Percentiles rank a stretch among this genome's conserved stretches.
Evolutionary conservation across 2,329 filamentous ascomycete species (phyloP).

Genomic region (Clarireedia homoeocarpa): DNA sequence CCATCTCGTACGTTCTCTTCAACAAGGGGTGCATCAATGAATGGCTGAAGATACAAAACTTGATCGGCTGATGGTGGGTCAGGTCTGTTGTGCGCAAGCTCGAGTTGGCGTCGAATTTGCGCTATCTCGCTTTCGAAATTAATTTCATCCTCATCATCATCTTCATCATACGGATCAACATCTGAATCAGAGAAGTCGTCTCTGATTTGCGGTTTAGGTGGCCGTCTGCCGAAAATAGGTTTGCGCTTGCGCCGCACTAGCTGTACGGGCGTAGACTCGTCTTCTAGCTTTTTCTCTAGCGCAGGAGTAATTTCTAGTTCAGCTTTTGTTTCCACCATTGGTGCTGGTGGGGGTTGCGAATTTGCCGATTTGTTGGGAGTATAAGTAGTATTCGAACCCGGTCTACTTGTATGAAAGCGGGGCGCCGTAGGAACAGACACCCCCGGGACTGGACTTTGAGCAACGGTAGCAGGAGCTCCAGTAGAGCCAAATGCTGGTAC

Average conservation of each 20-base stretch:
- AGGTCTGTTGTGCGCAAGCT: conserved; percentile 14
- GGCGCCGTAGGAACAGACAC: conserved; percentile 25
- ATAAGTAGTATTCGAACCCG: neutral
- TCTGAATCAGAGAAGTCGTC: conserved; percentile 21
- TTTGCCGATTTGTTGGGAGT: neutral
- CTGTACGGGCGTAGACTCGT: neutral
- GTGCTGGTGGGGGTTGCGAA: neutral
- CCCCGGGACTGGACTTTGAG: conserved; percentile 18
- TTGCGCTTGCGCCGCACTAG: conserved; percentile 10
- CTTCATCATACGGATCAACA: conserved; percentile 27
- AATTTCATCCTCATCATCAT: conserved; percentile 20
- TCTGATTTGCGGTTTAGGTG: conserved; percentile 9
- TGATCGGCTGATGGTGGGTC: conserved; percentile 14
- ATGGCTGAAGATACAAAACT: conserved; percentile 15
- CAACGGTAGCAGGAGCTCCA: neutral
- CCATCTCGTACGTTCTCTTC: neutral
- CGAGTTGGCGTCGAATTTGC: conserved; percentile 20
- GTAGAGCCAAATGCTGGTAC: conserved; percentile 46
- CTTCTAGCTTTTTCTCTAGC: neutral
- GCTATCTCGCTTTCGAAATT: conserved; percentile 29
- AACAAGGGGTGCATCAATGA: conserved; percentile 10
- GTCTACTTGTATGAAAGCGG: conserved; percentile 10
- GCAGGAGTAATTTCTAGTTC: neutral
- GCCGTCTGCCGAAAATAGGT: conserved; percentile 17
- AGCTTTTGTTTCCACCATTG: neutral